phyloP scores from a whole-genome alignment of 768 basidiomycete species.

The Russula abietina region DNA sequence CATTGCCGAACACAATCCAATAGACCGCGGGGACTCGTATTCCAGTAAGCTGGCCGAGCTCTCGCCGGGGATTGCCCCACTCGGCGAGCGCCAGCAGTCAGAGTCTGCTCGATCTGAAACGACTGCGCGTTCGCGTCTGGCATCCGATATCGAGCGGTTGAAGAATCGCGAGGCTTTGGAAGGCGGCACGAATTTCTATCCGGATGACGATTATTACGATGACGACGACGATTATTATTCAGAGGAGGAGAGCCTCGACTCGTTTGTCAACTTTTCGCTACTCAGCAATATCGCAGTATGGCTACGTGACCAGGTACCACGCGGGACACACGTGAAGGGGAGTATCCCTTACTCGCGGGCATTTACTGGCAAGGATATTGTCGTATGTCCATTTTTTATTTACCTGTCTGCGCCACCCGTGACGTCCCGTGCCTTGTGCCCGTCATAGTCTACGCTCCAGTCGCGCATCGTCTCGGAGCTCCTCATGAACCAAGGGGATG shows the following conservation, averaged over 20 bases:
- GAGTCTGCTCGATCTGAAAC: conserved; percentile 15
- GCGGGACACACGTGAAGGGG: conserved; percentile 84
- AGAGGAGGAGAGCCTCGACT: conserved; percentile 52
- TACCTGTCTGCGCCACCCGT: background rate
- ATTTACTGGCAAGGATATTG: conserved; percentile 93
- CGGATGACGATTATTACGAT: conserved; percentile 37
- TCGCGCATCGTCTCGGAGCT: conserved; percentile 81
- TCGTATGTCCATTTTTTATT: conserved; percentile 48
- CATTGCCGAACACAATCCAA: background rate
- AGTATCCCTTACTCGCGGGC: conserved; percentile 85
- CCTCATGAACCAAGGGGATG: conserved; percentile 64
- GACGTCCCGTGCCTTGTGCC: background rate
- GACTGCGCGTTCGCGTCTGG: conserved; percentile 23
- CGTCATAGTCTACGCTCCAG: conserved; percentile 76
- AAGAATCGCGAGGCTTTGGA: conserved; percentile 33
- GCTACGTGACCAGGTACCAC: conserved; percentile 83
- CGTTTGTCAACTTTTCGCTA: conserved; percentile 84
- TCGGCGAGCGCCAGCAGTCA: conserved; percentile 11
- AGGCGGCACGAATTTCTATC: conserved; percentile 34
- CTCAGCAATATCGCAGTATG: conserved; percentile 86
- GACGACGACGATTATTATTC: conserved; percentile 49
- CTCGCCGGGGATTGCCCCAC: background rate
- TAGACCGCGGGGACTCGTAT: conserved; percentile 12
- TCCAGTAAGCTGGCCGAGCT: conserved; percentile 5
- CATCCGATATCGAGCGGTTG: conserved; percentile 24